Conservation (phyloP, 768 basidiomycete genomes). For the Leucocoprinus leucothites region DNA sequence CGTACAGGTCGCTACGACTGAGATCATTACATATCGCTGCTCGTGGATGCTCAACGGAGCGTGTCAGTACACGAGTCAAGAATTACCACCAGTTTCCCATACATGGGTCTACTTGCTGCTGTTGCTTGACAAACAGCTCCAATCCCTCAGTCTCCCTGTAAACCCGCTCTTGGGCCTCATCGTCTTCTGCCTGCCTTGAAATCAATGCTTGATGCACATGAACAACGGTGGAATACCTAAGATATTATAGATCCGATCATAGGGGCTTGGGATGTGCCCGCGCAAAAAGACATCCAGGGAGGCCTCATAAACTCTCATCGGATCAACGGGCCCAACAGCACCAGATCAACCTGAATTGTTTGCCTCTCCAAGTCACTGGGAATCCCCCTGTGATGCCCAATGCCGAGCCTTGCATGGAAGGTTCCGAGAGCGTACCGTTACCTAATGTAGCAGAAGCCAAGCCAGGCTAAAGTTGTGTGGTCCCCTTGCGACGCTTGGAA, state of each 20-base stretch:
- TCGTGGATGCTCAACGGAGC: neutral
- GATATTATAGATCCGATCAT: conserved; percentile 4
- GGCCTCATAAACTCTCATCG: too few species aligned
- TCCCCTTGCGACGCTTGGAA: too few species aligned
- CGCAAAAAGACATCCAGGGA: too few species aligned
- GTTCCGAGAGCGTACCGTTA: too few species aligned
- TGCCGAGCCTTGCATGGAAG: too few species aligned
- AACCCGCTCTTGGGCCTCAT: neutral
- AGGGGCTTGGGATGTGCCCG: too few species aligned
- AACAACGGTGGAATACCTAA: neutral
- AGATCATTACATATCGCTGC: neutral
- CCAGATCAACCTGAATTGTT: too few species aligned
- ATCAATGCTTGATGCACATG: neutral
- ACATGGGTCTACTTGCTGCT: neutral
- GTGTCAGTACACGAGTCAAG: neutral
- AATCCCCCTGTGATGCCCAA: too few species aligned
- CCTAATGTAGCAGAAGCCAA: too few species aligned
- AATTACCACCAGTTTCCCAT: neutral
- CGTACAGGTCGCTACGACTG: conserved; percentile 31
- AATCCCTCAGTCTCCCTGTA: neutral
- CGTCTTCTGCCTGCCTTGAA: neutral
- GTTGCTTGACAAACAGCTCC: neutral
- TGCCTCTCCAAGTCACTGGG: too few species aligned
- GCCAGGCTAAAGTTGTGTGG: too few species aligned
- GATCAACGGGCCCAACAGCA: too few species aligned